A percentile compares a stretch with the other conserved stretches of the same genome.
Conservation (phyloP, 768 basidiomycete species). For the Pilatotrama ljubarskyi region DNA sequence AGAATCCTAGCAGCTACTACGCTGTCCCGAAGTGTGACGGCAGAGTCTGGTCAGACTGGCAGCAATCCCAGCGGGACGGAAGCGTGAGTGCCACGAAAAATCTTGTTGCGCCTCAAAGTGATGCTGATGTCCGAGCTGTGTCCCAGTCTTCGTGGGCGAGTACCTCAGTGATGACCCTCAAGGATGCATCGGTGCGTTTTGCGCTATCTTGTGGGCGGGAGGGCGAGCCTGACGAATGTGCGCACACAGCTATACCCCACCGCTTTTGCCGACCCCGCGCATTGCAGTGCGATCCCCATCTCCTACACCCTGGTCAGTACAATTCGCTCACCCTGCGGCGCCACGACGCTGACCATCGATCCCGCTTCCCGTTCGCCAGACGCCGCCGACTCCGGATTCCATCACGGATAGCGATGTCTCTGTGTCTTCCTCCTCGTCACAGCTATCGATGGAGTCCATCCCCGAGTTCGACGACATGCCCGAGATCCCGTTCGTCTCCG, state of each 20-base stretch:
- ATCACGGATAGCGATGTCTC: conserved; percentile 19
- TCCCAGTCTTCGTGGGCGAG: conserved; percentile 23
- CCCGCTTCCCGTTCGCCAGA: conserved; percentile 1
- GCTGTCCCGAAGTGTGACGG: conserved; percentile 22
- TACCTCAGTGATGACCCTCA: conserved; percentile 14
- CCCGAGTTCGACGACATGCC: conserved; percentile 28
- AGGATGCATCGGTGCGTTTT: conserved; percentile 22
- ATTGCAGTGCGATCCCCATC: conserved; percentile 16
- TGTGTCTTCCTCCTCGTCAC: conserved; percentile 22
- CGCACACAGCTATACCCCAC: neutral
- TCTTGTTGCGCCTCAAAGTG: neutral
- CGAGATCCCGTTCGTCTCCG: conserved; percentile 31
- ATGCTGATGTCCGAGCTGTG: neutral
- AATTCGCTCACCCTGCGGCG: too few species aligned
- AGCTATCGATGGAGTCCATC: conserved; percentile 24
- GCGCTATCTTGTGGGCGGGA: neutral
- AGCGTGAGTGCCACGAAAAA: conserved; percentile 21
- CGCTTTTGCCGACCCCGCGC: neutral
- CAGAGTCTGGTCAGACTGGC: conserved; percentile 27
- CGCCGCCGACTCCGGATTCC: conserved; percentile 20
- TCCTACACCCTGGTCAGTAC: conserved; percentile 23
- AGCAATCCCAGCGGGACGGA: conserved; percentile 17
- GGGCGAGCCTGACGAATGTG: neutral
- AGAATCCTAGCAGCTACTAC: conserved; percentile 25
- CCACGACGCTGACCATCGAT: neutral